phyloP scores from a whole-genome alignment of 1,284 basidiomycete species.

The Cerrena zonata region DNA sequence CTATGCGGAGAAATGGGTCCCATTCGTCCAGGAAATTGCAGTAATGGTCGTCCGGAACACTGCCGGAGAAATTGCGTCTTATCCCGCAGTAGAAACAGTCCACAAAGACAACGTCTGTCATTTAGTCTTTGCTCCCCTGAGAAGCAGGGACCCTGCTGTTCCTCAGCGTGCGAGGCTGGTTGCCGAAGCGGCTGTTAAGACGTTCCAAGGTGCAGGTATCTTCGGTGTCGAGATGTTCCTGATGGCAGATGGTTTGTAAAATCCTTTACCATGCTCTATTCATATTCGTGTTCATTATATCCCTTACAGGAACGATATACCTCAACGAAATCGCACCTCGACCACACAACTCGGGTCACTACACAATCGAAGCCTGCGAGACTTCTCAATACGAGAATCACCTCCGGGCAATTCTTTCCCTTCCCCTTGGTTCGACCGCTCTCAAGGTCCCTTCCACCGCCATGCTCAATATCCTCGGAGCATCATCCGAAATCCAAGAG shows the following conservation, averaged over 20 bases:
- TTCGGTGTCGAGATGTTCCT: conserved; percentile 99
- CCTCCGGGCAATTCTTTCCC: conserved; percentile 87
- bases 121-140: conserved; percentile 83
- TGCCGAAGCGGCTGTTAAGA: conserved; percentile 79
- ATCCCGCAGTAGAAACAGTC: conserved; percentile 92
- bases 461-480: conserved; percentile 94
- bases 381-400: conserved; percentile 98
- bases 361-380: conserved; percentile 97
- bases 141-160: conserved; percentile 56
- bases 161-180: conserved; percentile 60
- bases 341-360: conserved; percentile 98
- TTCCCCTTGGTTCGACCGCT: conserved; percentile 85
- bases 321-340: conserved; percentile 99
- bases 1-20: conserved; percentile 93
- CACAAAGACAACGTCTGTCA: conserved; percentile 95
- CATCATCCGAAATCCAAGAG: conserved; percentile 60
- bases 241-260: conserved; percentile 73
- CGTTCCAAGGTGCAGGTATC: conserved; percentile 85
- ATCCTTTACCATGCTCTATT: background rate
- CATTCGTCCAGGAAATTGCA: conserved; percentile 86
- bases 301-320: conserved; percentile 59
- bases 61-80: conserved; percentile 73
- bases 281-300: conserved; percentile 1
- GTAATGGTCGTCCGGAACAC: conserved; percentile 93
- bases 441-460: conserved; percentile 84